Conservation (phyloP, 768 basidiomycete genomes). For the Suillus clintonianus region DNA sequence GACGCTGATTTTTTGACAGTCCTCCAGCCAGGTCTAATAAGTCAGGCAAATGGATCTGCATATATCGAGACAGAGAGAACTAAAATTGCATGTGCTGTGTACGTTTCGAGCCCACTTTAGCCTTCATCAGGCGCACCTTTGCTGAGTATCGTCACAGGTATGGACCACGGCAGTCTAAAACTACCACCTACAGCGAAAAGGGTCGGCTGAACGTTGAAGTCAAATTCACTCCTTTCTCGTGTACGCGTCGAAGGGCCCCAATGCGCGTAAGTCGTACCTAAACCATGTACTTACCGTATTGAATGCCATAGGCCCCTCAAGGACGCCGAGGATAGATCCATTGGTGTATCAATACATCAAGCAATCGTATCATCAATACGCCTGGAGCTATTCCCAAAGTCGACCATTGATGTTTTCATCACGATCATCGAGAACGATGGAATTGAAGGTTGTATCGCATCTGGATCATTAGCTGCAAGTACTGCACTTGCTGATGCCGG, state of each 20-base stretch:
- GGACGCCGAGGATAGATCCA: slow-evolving; percentile 93
- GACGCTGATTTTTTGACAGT: slow-evolving; percentile 47
- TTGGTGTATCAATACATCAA: slow-evolving; percentile 84
- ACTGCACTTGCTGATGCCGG: slow-evolving; percentile 92
- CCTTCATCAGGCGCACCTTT: slow-evolving; percentile 8
- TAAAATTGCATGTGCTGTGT: slow-evolving; percentile 98
- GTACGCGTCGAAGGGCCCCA: slow-evolving; percentile 72
- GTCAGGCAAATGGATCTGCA: slow-evolving; percentile 93
- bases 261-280: slow-evolving; percentile 64
- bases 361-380: slow-evolving; percentile 82
- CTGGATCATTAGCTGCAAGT: slow-evolving; percentile 85
- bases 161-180: slow-evolving; percentile 85
- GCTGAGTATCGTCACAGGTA: slow-evolving; percentile 47
- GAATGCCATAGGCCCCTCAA: slow-evolving; percentile 31
- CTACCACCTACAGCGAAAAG: slow-evolving; percentile 77
- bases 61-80: slow-evolving; percentile 92
- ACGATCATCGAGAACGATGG: slow-evolving; percentile 92
- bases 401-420: slow-evolving; percentile 89
- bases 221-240: slow-evolving; percentile 95
- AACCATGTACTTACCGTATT: slow-evolving; percentile 5
- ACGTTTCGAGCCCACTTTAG: slow-evolving; percentile 35
- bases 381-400: slow-evolving; percentile 91
- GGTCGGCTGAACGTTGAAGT: slow-evolving; percentile 94
- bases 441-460: slow-evolving; percentile 83
- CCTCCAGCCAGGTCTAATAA: slow-evolving; percentile 86